A percentile compares a stretch with the other conserved stretches of the same genome.
phyloP scores from a whole-genome alignment of 2,329 filamentous ascomycete species.

The Aspergillus tanneri region DNA sequence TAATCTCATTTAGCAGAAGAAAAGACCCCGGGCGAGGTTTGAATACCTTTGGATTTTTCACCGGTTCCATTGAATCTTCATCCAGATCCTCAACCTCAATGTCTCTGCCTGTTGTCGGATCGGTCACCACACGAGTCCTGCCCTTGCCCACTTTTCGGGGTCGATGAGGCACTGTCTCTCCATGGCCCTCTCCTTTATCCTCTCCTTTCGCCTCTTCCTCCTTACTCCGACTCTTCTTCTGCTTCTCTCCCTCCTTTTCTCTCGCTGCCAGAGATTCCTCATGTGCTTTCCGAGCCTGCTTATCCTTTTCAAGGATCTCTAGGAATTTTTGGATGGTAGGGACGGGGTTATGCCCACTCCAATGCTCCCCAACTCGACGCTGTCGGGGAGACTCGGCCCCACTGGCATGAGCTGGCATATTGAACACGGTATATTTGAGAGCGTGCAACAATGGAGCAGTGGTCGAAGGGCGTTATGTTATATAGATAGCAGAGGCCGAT shows the following conservation, averaged over 20 bases:
- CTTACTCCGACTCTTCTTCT: not conserved
- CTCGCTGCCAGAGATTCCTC: conserved; percentile 11
- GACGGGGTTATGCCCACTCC: conserved; percentile 78
- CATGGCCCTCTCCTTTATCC: conserved; percentile 45
- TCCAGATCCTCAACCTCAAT: conserved; percentile 83
- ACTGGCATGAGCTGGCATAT: conserved; percentile 17
- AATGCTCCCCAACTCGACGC: conserved; percentile 64
- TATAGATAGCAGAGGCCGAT: not conserved
- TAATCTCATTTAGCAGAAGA: conserved; percentile 8
- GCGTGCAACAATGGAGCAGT: not conserved
- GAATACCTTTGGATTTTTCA: conserved; percentile 68
- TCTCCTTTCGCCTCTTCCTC: conserved; percentile 45
- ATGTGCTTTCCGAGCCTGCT: conserved; percentile 64
- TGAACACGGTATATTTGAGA: not conserved
- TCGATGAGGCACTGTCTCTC: conserved; percentile 47
- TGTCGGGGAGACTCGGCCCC: conserved; percentile 27
- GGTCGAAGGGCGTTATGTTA: not conserved
- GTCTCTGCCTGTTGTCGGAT: conserved; percentile 83
- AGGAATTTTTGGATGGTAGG: conserved; percentile 86
- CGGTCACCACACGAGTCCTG: conserved; percentile 66
- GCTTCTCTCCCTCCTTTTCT: conserved; percentile 26
- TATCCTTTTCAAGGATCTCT: conserved; percentile 73
- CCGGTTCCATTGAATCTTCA: conserved; percentile 65
- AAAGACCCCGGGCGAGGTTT: not conserved
- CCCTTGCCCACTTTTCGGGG: conserved; percentile 45